A percentile compares a stretch with the other conserved stretches of the same genome.
Conservation (phyloP, 495 filamentous ascomycete species). For the Rostrohypoxylon terebratum region DNA sequence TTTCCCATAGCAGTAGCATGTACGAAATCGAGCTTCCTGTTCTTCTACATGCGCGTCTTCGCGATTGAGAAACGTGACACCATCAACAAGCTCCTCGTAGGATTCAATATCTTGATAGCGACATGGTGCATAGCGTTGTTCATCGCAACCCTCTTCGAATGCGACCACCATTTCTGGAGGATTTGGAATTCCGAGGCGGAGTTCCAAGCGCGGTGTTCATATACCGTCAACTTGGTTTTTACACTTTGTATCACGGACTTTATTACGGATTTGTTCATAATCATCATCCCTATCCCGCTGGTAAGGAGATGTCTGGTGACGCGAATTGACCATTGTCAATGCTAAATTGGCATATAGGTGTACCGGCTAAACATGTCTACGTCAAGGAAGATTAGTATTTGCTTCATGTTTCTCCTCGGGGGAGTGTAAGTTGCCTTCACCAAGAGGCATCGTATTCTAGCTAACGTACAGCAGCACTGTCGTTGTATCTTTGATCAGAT, state of each 20-base stretch:
- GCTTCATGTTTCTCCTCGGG: constrained; percentile 40
- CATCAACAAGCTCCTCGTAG: constrained; percentile 27
- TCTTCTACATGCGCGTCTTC: constrained; percentile 46
- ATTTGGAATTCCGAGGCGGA: constrained; percentile 35
- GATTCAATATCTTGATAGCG: constrained; percentile 10
- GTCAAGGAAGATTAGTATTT: constrained; percentile 33
- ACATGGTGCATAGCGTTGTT: constrained; percentile 34
- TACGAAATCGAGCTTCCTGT: constrained; percentile 44
- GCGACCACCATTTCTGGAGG: constrained; percentile 25
- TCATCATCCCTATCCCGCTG: constrained; percentile 42
- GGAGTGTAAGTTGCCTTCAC: constrained; percentile 28
- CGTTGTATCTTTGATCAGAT: constrained; percentile 31
- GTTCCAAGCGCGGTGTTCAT: constrained; percentile 17
- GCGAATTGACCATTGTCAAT: background rate
- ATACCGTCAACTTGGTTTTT: constrained; percentile 20
- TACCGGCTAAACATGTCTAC: constrained; percentile 32
- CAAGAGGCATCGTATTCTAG: background rate
- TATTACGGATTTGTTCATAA: constrained; percentile 40
- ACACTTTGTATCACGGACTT: constrained; percentile 45
- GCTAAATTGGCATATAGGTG: constrained; percentile 23
- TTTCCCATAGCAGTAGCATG: constrained; percentile 40
- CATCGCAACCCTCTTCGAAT: constrained; percentile 41
- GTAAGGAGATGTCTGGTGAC: constrained; percentile 19
- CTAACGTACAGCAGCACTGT: constrained; percentile 26
- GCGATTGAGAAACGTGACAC: constrained; percentile 16